Evolutionary conservation across 768 basidiomycete genomes (phyloP).

Genomic region (Macrolepiota dolichaula): DNA sequence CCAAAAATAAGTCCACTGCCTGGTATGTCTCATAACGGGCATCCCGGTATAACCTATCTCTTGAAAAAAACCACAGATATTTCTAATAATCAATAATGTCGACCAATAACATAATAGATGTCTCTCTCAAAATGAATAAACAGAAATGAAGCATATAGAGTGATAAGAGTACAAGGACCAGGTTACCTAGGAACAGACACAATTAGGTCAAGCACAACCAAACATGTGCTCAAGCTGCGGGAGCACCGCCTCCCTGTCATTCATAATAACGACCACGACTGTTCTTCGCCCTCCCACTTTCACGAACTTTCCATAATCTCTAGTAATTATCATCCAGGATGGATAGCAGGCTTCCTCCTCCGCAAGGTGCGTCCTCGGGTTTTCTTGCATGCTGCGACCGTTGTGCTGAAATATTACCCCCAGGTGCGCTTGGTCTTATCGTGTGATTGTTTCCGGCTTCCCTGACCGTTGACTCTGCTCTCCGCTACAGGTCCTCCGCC

Average conservation of each 20-base stretch:
- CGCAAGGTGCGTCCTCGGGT: slow-evolving; percentile 31
- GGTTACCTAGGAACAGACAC: neutral
- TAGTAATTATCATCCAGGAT: slow-evolving; percentile 17
- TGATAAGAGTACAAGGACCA: neutral
- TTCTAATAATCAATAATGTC: too few species aligned
- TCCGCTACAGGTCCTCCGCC: slow-evolving; percentile 41
- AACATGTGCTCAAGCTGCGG: neutral
- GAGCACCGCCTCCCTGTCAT: slow-evolving; percentile 7
- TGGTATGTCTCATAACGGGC: neutral
- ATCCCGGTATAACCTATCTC: neutral
- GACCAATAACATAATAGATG: too few species aligned
- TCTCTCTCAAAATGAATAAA: too few species aligned
- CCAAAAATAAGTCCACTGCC: too few species aligned
- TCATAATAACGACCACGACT: neutral
- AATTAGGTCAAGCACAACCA: slow-evolving; percentile 4
- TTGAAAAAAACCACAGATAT: neutral
- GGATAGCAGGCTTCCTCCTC: slow-evolving; percentile 37
- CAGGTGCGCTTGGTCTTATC: neutral
- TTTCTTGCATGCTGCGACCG: neutral
- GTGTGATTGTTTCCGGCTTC: neutral
- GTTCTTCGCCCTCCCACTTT: neutral
- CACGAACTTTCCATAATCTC: neutral
- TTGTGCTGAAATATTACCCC: neutral
- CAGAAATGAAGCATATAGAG: too few species aligned
- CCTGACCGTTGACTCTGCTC: neutral